Conservation (phyloP, 306 rosid species). For the Gastrolobium villosum region DNA sequence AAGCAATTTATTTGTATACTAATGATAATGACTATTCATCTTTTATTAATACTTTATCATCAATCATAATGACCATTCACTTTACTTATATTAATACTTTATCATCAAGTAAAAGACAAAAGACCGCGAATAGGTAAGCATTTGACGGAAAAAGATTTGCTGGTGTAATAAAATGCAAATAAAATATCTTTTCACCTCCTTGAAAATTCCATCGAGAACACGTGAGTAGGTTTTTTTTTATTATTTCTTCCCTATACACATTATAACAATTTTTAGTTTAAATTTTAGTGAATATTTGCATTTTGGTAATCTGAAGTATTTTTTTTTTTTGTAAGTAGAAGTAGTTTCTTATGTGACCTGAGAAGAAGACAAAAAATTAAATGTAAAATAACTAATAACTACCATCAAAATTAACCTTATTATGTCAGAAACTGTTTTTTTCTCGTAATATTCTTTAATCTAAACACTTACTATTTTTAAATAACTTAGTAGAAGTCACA, state of each 20-base stretch:
- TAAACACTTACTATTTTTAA: not conserved
- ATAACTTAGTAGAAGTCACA: not conserved
- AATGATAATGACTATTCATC: too few relatives aligned
- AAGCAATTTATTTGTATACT: too few relatives aligned
- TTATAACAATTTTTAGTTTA: not conserved
- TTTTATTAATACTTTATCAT: not conserved
- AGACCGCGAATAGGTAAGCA: not conserved
- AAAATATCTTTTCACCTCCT: slow-evolving; percentile 9
- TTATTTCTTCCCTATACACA: not conserved
- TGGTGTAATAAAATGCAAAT: not conserved
- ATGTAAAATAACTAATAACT: not conserved
- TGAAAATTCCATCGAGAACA: slow-evolving; percentile 13
- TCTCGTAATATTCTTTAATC: not conserved
- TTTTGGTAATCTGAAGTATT: not conserved
- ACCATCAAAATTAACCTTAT: not conserved
- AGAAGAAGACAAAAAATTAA: not conserved
- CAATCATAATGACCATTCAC: not conserved
- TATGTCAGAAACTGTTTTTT: not conserved
- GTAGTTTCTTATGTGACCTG: too few relatives aligned
- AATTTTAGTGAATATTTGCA: not conserved
- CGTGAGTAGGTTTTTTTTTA: not conserved
- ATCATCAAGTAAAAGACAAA: not conserved
- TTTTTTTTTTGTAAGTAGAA: not conserved
- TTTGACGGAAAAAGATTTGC: not conserved
- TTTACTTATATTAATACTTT: not conserved